Conservation (phyloP, 352 stramenopile species). For the Phytophthora megakarya region DNA sequence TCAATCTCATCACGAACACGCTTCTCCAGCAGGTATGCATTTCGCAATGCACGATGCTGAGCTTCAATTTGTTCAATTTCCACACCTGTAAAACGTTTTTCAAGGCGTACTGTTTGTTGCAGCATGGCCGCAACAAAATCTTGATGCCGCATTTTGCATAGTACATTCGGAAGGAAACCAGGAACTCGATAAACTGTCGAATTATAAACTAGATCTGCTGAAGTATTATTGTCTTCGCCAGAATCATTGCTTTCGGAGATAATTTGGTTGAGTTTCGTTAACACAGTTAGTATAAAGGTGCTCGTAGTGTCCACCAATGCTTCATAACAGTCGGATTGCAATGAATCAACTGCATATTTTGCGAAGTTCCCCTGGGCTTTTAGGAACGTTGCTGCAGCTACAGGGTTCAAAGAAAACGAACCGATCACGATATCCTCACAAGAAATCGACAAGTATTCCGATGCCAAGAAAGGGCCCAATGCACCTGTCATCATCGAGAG, state of each 20-base stretch:
- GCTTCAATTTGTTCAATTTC: conserved; percentile 27
- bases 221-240: background rate
- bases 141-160: conserved; percentile 33
- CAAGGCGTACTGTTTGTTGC: conserved; percentile 19
- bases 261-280: conserved; percentile 26
- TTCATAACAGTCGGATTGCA: conserved; percentile 11
- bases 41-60: conserved; percentile 31
- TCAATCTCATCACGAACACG: conserved; percentile 23
- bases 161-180: conserved; percentile 16
- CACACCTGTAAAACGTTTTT: conserved; percentile 23
- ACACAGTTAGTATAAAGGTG: conserved; percentile 29
- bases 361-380: conserved; percentile 29
- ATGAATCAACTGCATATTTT: conserved; percentile 9
- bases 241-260: conserved; percentile 12
- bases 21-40: conserved; percentile 28
- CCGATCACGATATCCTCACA: conserved; percentile 34
- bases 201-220: background rate
- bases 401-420: conserved; percentile 23
- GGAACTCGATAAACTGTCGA: conserved; percentile 1
- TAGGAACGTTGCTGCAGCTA: conserved; percentile 23
- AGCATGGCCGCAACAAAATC: conserved; percentile 28
- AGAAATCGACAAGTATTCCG: conserved; percentile 32
- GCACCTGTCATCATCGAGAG: conserved; percentile 29
- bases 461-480: conserved; percentile 22
- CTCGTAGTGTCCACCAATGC: conserved; percentile 21